These are phyloP conservation scores for Scopulariopsis brevicaulis DNA, from an alignment of 2,329 filamentous ascomycete species.

Conservation along the genomic window DNA sequence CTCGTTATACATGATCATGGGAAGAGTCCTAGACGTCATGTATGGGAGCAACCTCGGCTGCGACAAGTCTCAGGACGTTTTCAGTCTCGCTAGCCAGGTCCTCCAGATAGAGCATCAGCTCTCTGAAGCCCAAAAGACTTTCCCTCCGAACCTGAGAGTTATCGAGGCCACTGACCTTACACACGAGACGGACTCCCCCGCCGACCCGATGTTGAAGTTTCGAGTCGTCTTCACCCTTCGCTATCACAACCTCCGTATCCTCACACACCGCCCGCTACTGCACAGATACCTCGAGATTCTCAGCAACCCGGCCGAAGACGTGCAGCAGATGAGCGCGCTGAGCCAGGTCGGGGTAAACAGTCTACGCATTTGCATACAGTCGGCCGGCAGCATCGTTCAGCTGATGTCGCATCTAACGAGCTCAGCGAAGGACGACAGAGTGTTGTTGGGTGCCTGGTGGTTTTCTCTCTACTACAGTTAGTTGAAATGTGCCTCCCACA, in stretches of 20 bases:
- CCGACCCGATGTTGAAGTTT: not conserved
- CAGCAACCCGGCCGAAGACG: not conserved
- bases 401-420: not conserved
- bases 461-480: constrained; percentile 2
- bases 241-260: constrained; percentile 5
- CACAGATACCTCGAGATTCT: constrained; percentile 5
- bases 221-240: constrained; percentile 3
- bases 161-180: not conserved
- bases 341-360: not conserved
- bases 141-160: not conserved
- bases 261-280: constrained; percentile 4
- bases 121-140: not conserved
- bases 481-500: not conserved
- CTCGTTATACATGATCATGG: not conserved
- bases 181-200: not conserved
- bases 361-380: constrained; percentile 1
- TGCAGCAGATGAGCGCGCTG: not conserved
- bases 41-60: constrained; percentile 2
- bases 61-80: not conserved
- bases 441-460: not conserved
- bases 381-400: not conserved
- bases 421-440: not conserved
- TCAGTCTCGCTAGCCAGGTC: not conserved
- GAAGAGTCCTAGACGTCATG: not conserved
- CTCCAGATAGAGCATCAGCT: constrained; percentile 1